Base-by-base conservation (phyloP, 176 grass and related monocot genomes). In the Juncus inflexus region DNA sequence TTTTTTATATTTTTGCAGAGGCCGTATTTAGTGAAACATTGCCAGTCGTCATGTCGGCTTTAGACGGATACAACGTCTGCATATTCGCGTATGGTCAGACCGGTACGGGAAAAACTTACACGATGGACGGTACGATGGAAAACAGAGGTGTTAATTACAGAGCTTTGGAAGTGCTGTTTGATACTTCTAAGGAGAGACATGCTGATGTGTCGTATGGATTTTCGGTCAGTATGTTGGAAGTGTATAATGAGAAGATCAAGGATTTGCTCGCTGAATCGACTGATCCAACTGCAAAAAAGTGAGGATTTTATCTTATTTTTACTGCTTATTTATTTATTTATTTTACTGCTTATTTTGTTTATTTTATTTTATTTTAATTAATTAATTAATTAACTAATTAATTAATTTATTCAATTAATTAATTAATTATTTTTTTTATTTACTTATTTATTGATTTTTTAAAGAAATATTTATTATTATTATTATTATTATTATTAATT, bases 21-120 rank as follows among this genome's bases (percentile, higher is more conserved):
- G 42, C 41, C 3, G 85, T 92, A 4, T 99, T 94, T 72, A 62
- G 74, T 19, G 86, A 99, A 57, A 94, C 85, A 9, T 64, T 84
- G 69, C 95, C 85, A 0, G 78, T 99, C 15, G 83, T 99, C 65
- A 80, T 74, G 58, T 94, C 89, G 7, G 95, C 88, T 2, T 69
- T 99, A 61, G 95, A 99, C 19, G 95, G 95, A 5, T 99, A 84
- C 80, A 99, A 99, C 9, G 95, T 99, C 15, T 99, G 95, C 65
- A 99, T 99, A 45, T 94, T 99, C 50, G 95, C 95, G 9, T 99
- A 94, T 60, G 95, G 95, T 19, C 95, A 99, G 50, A 99, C 89
- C 37, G 95, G 95, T 75, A 84, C 95, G 0, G 89, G 89, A 16
- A 94, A 99, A 66, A 99, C 95, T 0, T 99, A 86, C 76, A 99